These are phyloP conservation scores for Chloris gayana DNA, from an alignment of 176 grass and related monocot species.

Conservation along the genomic window DNA sequence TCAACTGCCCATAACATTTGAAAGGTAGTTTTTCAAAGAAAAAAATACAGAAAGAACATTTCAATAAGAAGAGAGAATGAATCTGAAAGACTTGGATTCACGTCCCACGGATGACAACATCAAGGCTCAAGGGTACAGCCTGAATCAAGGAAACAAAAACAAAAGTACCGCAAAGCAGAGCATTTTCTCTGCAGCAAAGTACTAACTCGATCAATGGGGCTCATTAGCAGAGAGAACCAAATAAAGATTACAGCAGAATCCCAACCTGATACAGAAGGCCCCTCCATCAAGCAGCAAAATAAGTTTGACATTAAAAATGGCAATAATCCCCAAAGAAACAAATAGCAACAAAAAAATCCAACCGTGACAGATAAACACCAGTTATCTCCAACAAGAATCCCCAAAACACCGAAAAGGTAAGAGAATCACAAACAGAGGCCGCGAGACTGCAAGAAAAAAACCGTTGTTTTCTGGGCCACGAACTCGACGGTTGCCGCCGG, in stretches of 20 bases:
- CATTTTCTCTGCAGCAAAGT: constrained; percentile 17
- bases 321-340: not conserved
- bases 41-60: not conserved
- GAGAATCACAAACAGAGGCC: not conserved
- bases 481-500: not conserved
- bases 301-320: constrained; percentile 1
- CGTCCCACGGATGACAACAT: constrained; percentile 19
- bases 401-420: not conserved
- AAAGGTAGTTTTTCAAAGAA: not conserved
- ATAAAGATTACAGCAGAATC: constrained; percentile 13
- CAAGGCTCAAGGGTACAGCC: not conserved
- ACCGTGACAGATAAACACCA: constrained; percentile 22
- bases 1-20: constrained; percentile 17
- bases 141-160: not conserved
- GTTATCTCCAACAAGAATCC: constrained; percentile 31
- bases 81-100: constrained; percentile 34
- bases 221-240: not conserved
- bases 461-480: not conserved
- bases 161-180: constrained; percentile 22
- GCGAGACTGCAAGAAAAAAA: constrained; percentile 5
- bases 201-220: constrained; percentile 28
- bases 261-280: not conserved
- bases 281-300: not conserved
- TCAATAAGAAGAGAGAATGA: constrained; percentile 25
- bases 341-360: not conserved